Evolutionary conservation across 2,329 filamentous ascomycete species (phyloP), one percentile per base, ranked within the genome.

Genomic region (Colletotrichum chrysophilum): DNA sequence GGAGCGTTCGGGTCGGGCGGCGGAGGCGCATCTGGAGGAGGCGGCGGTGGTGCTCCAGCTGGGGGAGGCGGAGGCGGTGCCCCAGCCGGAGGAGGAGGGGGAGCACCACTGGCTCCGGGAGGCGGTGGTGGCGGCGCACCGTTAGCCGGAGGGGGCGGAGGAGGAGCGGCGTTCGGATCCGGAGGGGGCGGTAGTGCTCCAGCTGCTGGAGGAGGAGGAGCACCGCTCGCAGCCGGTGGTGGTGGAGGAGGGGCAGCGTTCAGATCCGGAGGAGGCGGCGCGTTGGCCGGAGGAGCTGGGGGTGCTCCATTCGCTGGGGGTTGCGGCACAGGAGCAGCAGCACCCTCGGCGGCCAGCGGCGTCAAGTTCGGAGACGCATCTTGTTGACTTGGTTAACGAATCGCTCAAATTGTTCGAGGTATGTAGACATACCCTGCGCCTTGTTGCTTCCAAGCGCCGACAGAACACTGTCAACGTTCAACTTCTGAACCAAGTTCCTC

Each of bases 331-430:
- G 21, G 18, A 43, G 68, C 52, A 10, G 56, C 18, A 34, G 56
- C 62, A n/a, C 69, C 73, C 10, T 72, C 73, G 14, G 69, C 73
- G 21, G 73, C 73, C 14, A 75, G 7, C 13, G 73, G 62, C 14
- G 56, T 38, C 13, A 56, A 10, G 1, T 67, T 26, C 2, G 64
- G 56, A 56, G 73, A 56, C 24, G 18, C 64, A 48, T 56, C 62
- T 16, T 8, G 24, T 73, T 9, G 12, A 38, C 10, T 26, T 7
- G 12, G 21, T 73, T 5, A 70, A 24, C 3, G 4, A 9, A 9
- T 34, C 12, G 2, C 36, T 32, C 16, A 60, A 18, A 4, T 3
- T 55, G 1, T 21, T 2, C 24, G 7, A 61, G 48, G 2, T 24
- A 2, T 1, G 14, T 9, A 8, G 14, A 75, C 73, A 3, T 14